phyloP scores from a whole-genome alignment of 768 basidiomycete genomes.

The Russula lepida region DNA sequence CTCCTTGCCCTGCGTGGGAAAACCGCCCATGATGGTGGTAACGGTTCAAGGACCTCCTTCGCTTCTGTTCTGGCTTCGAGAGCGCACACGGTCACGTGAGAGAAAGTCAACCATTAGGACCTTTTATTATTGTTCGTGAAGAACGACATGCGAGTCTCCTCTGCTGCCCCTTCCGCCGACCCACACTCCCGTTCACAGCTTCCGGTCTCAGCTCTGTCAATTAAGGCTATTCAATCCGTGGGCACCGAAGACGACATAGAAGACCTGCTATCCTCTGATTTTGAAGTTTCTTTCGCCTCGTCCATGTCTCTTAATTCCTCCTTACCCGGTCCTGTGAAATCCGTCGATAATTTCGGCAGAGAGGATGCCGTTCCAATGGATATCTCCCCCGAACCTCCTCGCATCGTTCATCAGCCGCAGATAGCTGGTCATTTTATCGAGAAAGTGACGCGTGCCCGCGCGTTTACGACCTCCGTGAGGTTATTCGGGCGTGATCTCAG shows the following conservation, averaged over 20 bases:
- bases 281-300: slow-evolving; percentile 77
- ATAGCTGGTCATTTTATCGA: slow-evolving; percentile 27
- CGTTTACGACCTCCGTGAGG: slow-evolving; percentile 56
- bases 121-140: neutral
- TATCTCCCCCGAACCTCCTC: slow-evolving; percentile 59
- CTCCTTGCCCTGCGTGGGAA: too few relatives aligned
- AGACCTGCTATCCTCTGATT: slow-evolving; percentile 63
- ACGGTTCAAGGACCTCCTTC: too few relatives aligned
- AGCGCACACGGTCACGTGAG: too few relatives aligned
- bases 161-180: slow-evolving; percentile 36
- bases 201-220: slow-evolving; percentile 34
- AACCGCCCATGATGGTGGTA: too few relatives aligned
- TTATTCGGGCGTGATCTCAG: slow-evolving; percentile 70
- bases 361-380: slow-evolving; percentile 62
- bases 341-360: slow-evolving; percentile 39
- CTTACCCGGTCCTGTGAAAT: slow-evolving; percentile 37
- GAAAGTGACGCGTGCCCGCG: slow-evolving; percentile 45
- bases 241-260: slow-evolving; percentile 45
- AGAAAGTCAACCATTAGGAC: slow-evolving; percentile 13
- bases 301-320: slow-evolving; percentile 76
- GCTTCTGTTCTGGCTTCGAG: too few relatives aligned
- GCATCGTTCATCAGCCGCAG: slow-evolving; percentile 22
- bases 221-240: slow-evolving; percentile 40
- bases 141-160: slow-evolving; percentile 47
- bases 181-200: slow-evolving; percentile 34